A percentile compares a stretch with the other conserved stretches of the same genome.
phyloP scores from a whole-genome alignment of 495 filamentous ascomycete species.

The Lophiotrema nucula region DNA sequence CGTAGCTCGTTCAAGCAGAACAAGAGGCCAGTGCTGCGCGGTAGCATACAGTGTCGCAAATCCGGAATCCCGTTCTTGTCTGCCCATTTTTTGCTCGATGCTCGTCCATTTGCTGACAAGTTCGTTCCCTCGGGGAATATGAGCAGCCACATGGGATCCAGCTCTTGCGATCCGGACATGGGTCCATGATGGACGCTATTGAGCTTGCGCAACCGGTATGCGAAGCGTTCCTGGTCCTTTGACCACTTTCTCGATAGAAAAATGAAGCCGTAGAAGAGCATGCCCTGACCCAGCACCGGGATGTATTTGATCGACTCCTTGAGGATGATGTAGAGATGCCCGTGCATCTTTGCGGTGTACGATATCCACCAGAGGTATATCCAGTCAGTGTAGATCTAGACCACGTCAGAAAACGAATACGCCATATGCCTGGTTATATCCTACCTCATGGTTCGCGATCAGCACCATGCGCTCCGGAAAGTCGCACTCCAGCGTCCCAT shows the following conservation, averaged over 20 bases:
- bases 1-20: slow-evolving; percentile 73
- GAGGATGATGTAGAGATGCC: slow-evolving; percentile 81
- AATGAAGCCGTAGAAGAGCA: slow-evolving; percentile 81
- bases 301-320: slow-evolving; percentile 79
- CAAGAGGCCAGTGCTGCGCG: slow-evolving; percentile 71
- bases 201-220: slow-evolving; percentile 66
- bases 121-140: slow-evolving; percentile 87
- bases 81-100: slow-evolving; percentile 65
- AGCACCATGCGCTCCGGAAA: slow-evolving; percentile 77
- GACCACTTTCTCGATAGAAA: slow-evolving; percentile 82
- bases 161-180: slow-evolving; percentile 50
- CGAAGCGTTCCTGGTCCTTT: slow-evolving; percentile 69
- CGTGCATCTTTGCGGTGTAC: slow-evolving; percentile 73
- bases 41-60: slow-evolving; percentile 65
- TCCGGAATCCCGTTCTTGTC: slow-evolving; percentile 66
- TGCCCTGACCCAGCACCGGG: slow-evolving; percentile 72
- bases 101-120: slow-evolving; percentile 61
- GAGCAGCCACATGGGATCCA: slow-evolving; percentile 82
- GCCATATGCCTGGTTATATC: not conserved
- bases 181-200: slow-evolving; percentile 54
- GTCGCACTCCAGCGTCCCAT: slow-evolving; percentile 67
- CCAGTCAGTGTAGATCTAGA: slow-evolving; percentile 76
- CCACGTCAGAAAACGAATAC: slow-evolving; percentile 3
- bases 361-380: slow-evolving; percentile 86
- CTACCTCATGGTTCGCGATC: slow-evolving; percentile 80